These are phyloP conservation scores for Colletotrichum eleusines DNA, from an alignment of 2,329 filamentous ascomycete species.

Conservation along the genomic window DNA sequence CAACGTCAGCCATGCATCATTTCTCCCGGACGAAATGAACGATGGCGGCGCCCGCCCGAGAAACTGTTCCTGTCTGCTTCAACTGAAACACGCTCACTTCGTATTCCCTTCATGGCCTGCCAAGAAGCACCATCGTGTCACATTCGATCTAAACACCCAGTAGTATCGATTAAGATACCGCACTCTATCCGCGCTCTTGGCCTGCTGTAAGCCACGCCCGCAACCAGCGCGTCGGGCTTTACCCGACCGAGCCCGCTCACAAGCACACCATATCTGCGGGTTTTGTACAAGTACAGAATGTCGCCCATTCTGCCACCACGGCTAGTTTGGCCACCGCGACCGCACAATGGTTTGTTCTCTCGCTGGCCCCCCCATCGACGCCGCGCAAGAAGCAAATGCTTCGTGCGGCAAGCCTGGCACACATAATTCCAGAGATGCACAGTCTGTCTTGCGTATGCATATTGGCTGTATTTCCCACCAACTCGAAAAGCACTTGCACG, in stretches of 20 bases:
- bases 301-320: not conserved
- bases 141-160: conserved; percentile 18
- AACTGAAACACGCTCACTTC: conserved; percentile 36
- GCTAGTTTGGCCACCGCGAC: too few relatives aligned
- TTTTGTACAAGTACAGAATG: not conserved
- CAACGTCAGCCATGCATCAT: not conserved
- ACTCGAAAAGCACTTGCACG: conserved; percentile 3
- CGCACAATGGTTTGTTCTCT: not conserved
- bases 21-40: conserved; percentile 20
- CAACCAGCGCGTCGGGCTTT: conserved; percentile 14
- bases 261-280: not conserved
- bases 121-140: conserved; percentile 34
- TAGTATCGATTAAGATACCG: not conserved
- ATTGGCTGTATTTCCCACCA: not conserved
- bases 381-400: not conserved
- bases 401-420: not conserved
- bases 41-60: conserved; percentile 16
- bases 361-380: not conserved
- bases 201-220: conserved; percentile 26
- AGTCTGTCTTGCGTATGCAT: not conserved
- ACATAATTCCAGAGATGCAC: not conserved
- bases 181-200: conserved; percentile 5
- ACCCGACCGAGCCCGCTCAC: not conserved
- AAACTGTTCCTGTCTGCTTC: not conserved
- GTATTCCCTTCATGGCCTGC: conserved; percentile 34